phyloP scores from a whole-genome alignment of 148 eudicot genomes.

The Persicaria tinctoria region DNA sequence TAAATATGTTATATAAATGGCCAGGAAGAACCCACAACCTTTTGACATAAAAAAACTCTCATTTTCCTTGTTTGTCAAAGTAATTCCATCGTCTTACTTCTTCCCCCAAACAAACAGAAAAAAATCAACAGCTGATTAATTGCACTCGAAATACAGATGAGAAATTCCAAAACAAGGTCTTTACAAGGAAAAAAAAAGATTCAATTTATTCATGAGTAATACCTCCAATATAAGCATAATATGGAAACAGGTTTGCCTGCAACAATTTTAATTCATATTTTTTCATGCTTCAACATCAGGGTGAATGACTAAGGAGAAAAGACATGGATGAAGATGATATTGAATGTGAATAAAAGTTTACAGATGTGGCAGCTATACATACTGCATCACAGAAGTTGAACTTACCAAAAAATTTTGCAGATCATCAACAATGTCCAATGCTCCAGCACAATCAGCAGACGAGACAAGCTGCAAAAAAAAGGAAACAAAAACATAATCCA shows the following conservation, averaged over 20 bases:
- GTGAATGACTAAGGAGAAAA: background rate
- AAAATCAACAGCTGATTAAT: background rate
- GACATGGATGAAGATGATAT: background rate
- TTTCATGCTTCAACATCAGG: background rate
- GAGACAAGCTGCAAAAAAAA: constrained; percentile 66
- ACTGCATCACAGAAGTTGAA: constrained; percentile 3
- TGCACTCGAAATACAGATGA: background rate
- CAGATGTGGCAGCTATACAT: background rate
- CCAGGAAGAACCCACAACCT: background rate
- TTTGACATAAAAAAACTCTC: background rate
- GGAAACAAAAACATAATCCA: background rate
- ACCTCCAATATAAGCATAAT: background rate
- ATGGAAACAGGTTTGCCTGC: background rate
- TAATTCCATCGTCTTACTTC: background rate
- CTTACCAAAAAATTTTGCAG: constrained; percentile 86
- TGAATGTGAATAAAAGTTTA: background rate
- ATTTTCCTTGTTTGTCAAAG: background rate
- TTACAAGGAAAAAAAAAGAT: background rate
- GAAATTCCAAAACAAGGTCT: background rate
- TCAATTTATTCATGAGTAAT: background rate
- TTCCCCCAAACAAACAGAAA: background rate
- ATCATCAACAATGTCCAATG: constrained; percentile 91
- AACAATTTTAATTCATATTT: background rate
- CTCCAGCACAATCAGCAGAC: constrained; percentile 97
- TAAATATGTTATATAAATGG: background rate